A percentile compares a stretch with the other conserved stretches of the same genome.
phyloP scores from a whole-genome alignment of 2,329 filamentous ascomycete species.

The Hypoxylon sp. region DNA sequence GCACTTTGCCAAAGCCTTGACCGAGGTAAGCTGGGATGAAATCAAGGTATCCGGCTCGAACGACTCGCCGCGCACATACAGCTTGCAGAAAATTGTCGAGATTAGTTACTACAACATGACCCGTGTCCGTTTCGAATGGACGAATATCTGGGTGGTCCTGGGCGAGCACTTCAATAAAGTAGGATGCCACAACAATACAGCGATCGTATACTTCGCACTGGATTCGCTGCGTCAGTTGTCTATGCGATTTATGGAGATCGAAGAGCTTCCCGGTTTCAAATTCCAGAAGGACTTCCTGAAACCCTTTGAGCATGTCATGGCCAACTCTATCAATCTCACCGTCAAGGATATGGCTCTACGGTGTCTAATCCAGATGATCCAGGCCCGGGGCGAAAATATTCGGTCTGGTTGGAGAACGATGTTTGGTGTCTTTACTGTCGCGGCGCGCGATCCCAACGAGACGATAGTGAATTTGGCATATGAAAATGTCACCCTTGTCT shows the following conservation, averaged over 20 bases:
- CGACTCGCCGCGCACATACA: conserved; percentile 95
- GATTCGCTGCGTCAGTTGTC: conserved; percentile 95
- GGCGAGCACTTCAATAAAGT: conserved; percentile 99
- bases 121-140: conserved; percentile 98
- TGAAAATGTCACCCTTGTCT: conserved; percentile 95
- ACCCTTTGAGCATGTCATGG: conserved; percentile 97
- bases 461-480: conserved; percentile 96
- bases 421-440: conserved; percentile 98
- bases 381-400: conserved; percentile 95
- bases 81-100: conserved; percentile 96
- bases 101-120: conserved; percentile 99
- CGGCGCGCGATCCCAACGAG: conserved; percentile 92
- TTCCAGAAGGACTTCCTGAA: conserved; percentile 99
- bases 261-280: conserved; percentile 97
- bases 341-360: conserved; percentile 98
- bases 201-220: conserved; percentile 96
- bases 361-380: conserved; percentile 99
- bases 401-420: conserved; percentile 98
- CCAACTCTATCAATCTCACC: conserved; percentile 88
- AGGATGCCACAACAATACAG: conserved; percentile 94
- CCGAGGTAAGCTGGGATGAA: conserved; percentile 98
- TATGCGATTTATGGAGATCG: conserved; percentile 99
- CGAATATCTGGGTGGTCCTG: conserved; percentile 96
- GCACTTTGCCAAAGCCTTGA: conserved; percentile 91
- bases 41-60: conserved; percentile 97